Evolutionary conservation across 768 basidiomycete genomes (phyloP).

Genomic region (Agaricus subrufescens): DNA sequence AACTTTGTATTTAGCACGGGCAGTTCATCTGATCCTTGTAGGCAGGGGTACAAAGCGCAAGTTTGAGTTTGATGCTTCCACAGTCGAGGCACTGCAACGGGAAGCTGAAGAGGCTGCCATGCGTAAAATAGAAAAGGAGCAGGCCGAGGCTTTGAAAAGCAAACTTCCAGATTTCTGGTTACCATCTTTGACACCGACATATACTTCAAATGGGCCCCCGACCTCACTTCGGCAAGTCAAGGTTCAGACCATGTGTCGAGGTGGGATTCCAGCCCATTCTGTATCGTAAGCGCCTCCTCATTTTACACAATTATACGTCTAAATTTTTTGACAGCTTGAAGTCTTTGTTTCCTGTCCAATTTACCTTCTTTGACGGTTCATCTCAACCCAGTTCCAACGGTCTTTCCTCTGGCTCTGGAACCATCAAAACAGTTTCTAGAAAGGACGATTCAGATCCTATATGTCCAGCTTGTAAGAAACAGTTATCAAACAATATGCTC

Average conservation of each 20-base stretch:
- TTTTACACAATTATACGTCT: slow-evolving; percentile 2
- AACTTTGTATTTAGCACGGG: neutral
- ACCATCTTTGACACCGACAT: slow-evolving; percentile 85
- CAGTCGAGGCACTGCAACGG: slow-evolving; percentile 63
- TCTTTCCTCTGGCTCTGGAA: slow-evolving; percentile 28
- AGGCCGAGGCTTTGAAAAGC: slow-evolving; percentile 75
- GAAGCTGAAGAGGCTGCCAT: slow-evolving; percentile 91
- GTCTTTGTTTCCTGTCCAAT: slow-evolving; percentile 75
- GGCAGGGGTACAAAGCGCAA: slow-evolving; percentile 74
- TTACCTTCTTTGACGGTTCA: slow-evolving; percentile 47
- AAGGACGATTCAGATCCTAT: slow-evolving; percentile 56
- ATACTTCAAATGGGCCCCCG: slow-evolving; percentile 56
- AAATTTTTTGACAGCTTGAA: slow-evolving; percentile 58
- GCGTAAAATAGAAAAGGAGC: slow-evolving; percentile 76
- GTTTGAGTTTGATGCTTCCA: slow-evolving; percentile 73
- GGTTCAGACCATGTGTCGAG: slow-evolving; percentile 84
- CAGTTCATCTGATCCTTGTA: slow-evolving; percentile 17
- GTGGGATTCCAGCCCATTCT: slow-evolving; percentile 72
- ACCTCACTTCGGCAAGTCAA: slow-evolving; percentile 75
- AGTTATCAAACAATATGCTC: slow-evolving; percentile 71
- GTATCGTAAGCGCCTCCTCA: slow-evolving; percentile 51
- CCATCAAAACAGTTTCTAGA: slow-evolving; percentile 1
- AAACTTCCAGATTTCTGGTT: slow-evolving; percentile 99
- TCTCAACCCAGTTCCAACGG: slow-evolving; percentile 33
- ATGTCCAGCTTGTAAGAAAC: slow-evolving; percentile 86